Evolutionary conservation across 495 filamentous ascomycete species (phyloP).

Genomic region (Penicillium canariense): DNA sequence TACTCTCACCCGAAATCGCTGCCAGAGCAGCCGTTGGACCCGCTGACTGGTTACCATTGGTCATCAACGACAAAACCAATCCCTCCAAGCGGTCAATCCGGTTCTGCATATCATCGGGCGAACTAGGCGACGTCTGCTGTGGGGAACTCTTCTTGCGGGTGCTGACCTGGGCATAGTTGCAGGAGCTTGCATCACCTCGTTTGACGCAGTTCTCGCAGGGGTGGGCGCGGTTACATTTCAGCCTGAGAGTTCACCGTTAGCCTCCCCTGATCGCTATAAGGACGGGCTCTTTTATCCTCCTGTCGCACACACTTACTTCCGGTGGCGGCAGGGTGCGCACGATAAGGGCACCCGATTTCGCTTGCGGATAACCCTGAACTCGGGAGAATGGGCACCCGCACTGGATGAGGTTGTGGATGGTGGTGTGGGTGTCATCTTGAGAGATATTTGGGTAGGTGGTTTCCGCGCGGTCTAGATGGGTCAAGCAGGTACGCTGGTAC

Average conservation of each 20-base stretch:
- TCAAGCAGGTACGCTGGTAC: not conserved
- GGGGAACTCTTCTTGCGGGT: constrained; percentile 72
- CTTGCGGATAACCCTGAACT: constrained; percentile 88
- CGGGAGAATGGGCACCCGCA: constrained; percentile 73
- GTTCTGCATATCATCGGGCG: constrained; percentile 97
- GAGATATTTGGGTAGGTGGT: not conserved
- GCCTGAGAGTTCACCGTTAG: constrained; percentile 37
- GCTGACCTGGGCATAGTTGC: constrained; percentile 81
- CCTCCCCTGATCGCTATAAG: not conserved
- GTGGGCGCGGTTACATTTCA: constrained; percentile 91
- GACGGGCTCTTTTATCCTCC: not conserved
- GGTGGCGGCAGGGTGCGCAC: constrained; percentile 87
- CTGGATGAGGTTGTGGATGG: constrained; percentile 82
- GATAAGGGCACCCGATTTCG: constrained; percentile 93
- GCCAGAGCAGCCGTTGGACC: constrained; percentile 62
- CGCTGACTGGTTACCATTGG: constrained; percentile 70
- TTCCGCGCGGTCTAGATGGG: not conserved
- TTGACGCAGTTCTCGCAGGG: constrained; percentile 97
- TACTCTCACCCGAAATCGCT: constrained; percentile 61
- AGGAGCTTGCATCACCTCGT: constrained; percentile 77
- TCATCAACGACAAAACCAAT: constrained; percentile 93
- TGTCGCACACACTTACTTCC: constrained; percentile 72
- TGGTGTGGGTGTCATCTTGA: constrained; percentile 76
- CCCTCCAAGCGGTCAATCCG: constrained; percentile 96
- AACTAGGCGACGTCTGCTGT: constrained; percentile 53